Evolutionary conservation across 1,139 yeast species (phyloP).

Genomic region (Hansenula anomala): DNA sequence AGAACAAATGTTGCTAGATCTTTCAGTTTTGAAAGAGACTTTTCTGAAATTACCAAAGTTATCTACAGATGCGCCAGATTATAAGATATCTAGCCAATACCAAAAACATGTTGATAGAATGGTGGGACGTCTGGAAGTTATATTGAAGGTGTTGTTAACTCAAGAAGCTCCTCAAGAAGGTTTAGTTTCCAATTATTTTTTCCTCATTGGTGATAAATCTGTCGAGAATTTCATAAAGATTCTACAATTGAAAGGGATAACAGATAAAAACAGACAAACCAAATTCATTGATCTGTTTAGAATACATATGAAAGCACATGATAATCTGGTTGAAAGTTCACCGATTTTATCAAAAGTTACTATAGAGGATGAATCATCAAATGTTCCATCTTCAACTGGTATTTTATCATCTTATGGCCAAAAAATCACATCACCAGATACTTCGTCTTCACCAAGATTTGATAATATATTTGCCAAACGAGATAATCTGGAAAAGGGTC

Average conservation of each 20-base stretch:
- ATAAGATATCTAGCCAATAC: conserved; percentile 14
- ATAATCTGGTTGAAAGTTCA: conserved; percentile 38
- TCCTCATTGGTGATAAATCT: conserved; percentile 62
- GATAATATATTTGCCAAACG: conserved; percentile 32
- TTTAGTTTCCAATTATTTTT: conserved; percentile 62
- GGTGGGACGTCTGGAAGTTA: conserved; percentile 50
- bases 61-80: conserved; percentile 8
- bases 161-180: conserved; percentile 62
- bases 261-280: conserved; percentile 36
- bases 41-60: conserved; percentile 47
- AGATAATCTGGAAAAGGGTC: conserved; percentile 49
- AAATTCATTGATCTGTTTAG: conserved; percentile 59
- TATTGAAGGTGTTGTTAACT: conserved; percentile 63
- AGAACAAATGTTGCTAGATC: conserved; percentile 76
- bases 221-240: conserved; percentile 60
- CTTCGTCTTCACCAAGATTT: conserved; percentile 17
- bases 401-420: conserved; percentile 9
- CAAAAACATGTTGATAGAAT: conserved; percentile 38
- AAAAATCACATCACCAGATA: conserved; percentile 13
- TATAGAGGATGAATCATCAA: conserved; percentile 15
- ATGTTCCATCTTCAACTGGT: conserved; percentile 6
- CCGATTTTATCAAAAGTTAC: conserved; percentile 31
- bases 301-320: conserved; percentile 50
- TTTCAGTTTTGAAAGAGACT: conserved; percentile 55
- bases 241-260: conserved; percentile 56